Percentiles rank a stretch among this genome's conserved stretches.
Evolutionary conservation across 306 rosid genomes (phyloP).

Genomic region (Sindora glabra): DNA sequence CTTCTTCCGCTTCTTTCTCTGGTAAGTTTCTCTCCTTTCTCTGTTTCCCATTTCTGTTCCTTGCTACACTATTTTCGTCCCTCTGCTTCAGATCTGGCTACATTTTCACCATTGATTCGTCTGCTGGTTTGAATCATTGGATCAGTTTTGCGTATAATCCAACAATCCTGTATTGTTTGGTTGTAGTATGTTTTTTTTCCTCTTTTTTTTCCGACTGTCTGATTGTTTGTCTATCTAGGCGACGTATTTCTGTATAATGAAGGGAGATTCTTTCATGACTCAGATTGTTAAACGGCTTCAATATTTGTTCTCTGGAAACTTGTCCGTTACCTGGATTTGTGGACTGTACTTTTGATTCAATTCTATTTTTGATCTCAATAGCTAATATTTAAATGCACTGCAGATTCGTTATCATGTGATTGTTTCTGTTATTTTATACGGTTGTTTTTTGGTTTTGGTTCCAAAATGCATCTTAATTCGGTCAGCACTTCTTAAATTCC

Average conservation of each 20-base stretch:
- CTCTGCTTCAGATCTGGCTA: slow-evolving; percentile 18
- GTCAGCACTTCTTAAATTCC: neutral
- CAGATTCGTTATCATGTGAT: neutral
- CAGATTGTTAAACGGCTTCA: neutral
- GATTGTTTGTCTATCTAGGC: neutral
- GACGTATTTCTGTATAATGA: neutral
- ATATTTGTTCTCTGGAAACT: neutral
- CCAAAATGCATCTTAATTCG: neutral
- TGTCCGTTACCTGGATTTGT: neutral
- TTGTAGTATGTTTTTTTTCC: neutral
- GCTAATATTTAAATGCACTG: slow-evolving; percentile 8
- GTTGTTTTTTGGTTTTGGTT: neutral
- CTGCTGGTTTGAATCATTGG: neutral
- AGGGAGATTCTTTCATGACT: neutral
- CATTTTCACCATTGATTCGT: neutral
- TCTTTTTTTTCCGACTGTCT: neutral
- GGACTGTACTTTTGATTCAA: neutral
- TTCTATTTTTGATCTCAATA: neutral
- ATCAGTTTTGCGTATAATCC: neutral
- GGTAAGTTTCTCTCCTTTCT: slow-evolving; percentile 4
- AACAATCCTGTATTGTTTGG: neutral
- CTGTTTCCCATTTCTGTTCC: neutral
- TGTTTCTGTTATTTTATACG: neutral
- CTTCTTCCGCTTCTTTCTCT: neutral
- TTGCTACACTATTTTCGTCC: neutral